Evolutionary conservation across 768 basidiomycete species (phyloP), one percentile per base, ranked within the genome.

Genomic region (Lactarius hatsudake): DNA sequence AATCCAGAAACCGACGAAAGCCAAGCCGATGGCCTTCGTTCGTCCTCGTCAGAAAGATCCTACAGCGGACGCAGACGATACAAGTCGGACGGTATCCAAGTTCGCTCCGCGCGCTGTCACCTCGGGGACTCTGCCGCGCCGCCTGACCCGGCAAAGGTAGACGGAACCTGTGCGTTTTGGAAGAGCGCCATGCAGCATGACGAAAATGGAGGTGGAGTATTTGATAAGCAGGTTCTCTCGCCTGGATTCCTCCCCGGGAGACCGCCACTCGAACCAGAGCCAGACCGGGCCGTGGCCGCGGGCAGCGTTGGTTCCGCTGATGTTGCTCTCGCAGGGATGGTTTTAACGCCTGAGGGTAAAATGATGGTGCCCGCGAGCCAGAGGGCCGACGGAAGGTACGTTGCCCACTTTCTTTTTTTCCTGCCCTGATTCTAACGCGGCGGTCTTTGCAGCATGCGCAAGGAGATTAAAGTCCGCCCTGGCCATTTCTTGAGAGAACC

Each of bases 311-410:
- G 7, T 45, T 2, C 42, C 20, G 32, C 13, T 30, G 62, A 60
- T 40, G n/a, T 28, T 9, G 36, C 34, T 30, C 58, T 64, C 40
- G 53, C 62, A 20, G 67, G 59, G 10, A 34, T 64, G 23, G 59
- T 63, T 48, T 26, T 48, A 18, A 61, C 67, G 15, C 53, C 62
- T n/a, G 34, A 60, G 34, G 67, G 67, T 6, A 38, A 30, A 13
- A 10, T 60, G 23, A 28, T 68, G 45, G 63, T 68, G 10, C 62
- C 67, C 17, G 67, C 67, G 26, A 64, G 63, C 53, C 67, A 64
- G 59, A 64, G 67, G 42, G 42, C 32, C 32, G 66, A 67, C 34
- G 66, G 63, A 64, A 68, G 62, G 67, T 60, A 40, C 58, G 3
- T 55, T 0, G 4, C 18, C n/a, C 10, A 38, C 2, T 38, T 32